phyloP scores from a whole-genome alignment of 805 yeast genomes.

The Candida glaebosa region DNA sequence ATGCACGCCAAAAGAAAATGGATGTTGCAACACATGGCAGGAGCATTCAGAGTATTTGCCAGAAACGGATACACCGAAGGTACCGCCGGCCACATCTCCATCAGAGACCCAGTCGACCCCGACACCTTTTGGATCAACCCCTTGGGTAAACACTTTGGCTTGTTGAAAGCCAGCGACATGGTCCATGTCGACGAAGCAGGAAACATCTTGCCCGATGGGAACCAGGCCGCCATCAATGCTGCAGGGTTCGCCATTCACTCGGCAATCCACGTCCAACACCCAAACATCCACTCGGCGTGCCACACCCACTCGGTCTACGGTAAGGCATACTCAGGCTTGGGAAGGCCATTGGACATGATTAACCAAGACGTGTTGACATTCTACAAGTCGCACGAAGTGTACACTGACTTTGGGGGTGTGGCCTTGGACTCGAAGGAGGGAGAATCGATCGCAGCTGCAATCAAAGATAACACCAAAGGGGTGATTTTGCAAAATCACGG shows the following conservation, averaged over 20 bases:
- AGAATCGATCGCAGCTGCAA: slow-evolving; percentile 24
- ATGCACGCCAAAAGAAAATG: slow-evolving; percentile 49
- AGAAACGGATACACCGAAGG: slow-evolving; percentile 76
- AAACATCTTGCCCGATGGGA: slow-evolving; percentile 36
- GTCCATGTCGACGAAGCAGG: slow-evolving; percentile 38
- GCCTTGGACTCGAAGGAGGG: slow-evolving; percentile 44
- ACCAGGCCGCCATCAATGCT: slow-evolving; percentile 35
- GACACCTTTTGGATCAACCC: slow-evolving; percentile 89
- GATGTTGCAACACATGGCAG: slow-evolving; percentile 74
- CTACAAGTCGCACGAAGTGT: slow-evolving; percentile 64
- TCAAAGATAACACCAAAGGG: slow-evolving; percentile 26
- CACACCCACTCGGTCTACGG: slow-evolving; percentile 41
- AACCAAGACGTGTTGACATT: slow-evolving; percentile 75
- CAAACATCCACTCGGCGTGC: slow-evolving; percentile 39
- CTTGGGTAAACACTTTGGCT: slow-evolving; percentile 66
- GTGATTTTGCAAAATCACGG: slow-evolving; percentile 34
- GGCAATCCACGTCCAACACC: slow-evolving; percentile 36
- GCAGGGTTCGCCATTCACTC: slow-evolving; percentile 42
- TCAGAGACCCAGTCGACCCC: slow-evolving; percentile 81
- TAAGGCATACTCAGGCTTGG: slow-evolving; percentile 35
- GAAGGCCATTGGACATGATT: slow-evolving; percentile 60
- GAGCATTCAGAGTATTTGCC: slow-evolving; percentile 80
- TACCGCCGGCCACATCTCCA: slow-evolving; percentile 80
- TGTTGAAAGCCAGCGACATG: slow-evolving; percentile 36
- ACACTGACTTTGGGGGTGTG: slow-evolving; percentile 72